phyloP scores from a whole-genome alignment of 2,329 filamentous ascomycete species.

The Calonectria pteridis region DNA sequence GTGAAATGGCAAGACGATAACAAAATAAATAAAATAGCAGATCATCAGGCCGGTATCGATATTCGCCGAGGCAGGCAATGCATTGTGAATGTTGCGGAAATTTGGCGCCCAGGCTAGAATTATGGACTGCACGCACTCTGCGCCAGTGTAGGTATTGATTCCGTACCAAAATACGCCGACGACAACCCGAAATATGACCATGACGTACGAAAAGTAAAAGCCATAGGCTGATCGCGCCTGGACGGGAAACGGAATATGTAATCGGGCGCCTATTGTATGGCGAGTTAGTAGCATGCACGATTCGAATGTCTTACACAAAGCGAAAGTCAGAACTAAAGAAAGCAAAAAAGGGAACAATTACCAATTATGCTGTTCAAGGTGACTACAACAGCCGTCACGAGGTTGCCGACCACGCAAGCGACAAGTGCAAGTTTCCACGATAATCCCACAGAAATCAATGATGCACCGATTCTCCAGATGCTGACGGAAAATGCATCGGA shows the following conservation, averaged over 20 bases:
- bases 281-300: no score
- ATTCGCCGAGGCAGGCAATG: neutral
- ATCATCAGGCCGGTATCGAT: neutral
- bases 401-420: neutral
- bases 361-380: neutral
- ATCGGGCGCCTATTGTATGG: neutral
- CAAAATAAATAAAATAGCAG: neutral
- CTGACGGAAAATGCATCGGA: neutral
- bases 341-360: no score
- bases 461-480: neutral
- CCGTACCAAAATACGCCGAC: neutral
- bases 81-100: neutral
- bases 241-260: neutral
- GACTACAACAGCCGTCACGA: neutral
- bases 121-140: neutral
- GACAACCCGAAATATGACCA: neutral
- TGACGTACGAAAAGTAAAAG: neutral
- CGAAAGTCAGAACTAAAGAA: neutral
- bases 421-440: neutral
- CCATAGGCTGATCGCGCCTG: neutral
- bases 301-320: neutral
- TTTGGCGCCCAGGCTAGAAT: neutral
- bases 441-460: neutral
- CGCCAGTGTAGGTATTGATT: slow-evolving; percentile 2
- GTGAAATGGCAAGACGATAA: neutral